Conservation (phyloP, 2,329 filamentous ascomycete genomes). For the Beauveria sp. region DNA sequence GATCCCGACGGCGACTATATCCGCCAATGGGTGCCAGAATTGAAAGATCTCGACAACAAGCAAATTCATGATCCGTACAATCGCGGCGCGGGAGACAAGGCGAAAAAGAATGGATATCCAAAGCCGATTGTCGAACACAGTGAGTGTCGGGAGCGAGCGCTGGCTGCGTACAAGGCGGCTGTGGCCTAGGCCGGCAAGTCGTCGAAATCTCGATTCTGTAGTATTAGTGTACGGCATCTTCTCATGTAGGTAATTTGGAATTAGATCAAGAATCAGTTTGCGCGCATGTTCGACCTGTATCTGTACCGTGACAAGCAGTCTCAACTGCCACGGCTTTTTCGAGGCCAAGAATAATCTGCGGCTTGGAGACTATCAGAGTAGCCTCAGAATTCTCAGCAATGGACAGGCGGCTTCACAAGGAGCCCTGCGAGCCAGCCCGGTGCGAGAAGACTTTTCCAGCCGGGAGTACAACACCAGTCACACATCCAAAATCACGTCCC, state of each 20-base stretch:
- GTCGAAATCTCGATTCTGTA: not conserved
- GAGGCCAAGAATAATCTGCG: conserved; percentile 50
- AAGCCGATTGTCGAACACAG: conserved; percentile 69
- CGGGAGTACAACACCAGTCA: conserved; percentile 28
- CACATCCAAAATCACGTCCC: conserved; percentile 20
- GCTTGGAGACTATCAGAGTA: conserved; percentile 51
- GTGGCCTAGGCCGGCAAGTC: not conserved
- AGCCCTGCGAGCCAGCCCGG: conserved; percentile 24
- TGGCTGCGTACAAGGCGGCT: conserved; percentile 60
- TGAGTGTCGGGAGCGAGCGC: conserved; percentile 55
- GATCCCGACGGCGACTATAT: conserved; percentile 75
- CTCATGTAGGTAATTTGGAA: not conserved
- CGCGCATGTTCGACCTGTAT: conserved; percentile 54
- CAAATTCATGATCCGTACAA: conserved; percentile 77
- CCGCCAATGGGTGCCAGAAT: conserved; percentile 71
- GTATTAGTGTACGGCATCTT: not conserved
- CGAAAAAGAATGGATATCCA: conserved; percentile 65
- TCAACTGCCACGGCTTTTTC: conserved; percentile 53
- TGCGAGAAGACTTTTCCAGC: conserved; percentile 51
- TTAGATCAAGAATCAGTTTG: not conserved
- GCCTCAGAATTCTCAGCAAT: conserved; percentile 45
- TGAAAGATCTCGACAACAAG: conserved; percentile 54
- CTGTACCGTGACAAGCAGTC: conserved; percentile 52
- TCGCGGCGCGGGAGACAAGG: conserved; percentile 50
- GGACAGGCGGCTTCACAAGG: conserved; percentile 26